Conservation (phyloP, 2,329 filamentous ascomycete species). For the Apiospora sp. region DNA sequence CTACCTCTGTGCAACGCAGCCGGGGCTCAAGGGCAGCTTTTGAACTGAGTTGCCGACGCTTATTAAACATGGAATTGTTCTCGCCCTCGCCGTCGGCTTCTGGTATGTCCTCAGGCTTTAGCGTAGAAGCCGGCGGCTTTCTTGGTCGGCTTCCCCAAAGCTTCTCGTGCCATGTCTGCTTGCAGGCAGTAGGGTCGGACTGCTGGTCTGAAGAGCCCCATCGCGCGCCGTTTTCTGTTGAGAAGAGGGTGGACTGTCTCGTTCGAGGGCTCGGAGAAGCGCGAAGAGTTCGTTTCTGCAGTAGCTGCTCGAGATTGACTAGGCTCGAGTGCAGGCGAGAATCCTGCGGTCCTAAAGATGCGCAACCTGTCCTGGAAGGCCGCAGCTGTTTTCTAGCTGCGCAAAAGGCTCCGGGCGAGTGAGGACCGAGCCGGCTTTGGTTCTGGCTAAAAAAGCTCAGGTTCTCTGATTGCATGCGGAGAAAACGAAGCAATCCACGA, state of each 20-base stretch:
- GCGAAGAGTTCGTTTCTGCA: constrained; percentile 2
- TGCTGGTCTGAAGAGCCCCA: constrained; percentile 31
- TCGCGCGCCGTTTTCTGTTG: not conserved
- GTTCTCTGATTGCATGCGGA: constrained; percentile 73
- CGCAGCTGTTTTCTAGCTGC: constrained; percentile 27
- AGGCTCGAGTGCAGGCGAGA: constrained; percentile 42
- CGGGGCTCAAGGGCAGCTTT: constrained; percentile 86
- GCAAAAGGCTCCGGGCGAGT: constrained; percentile 34
- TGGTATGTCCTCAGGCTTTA: constrained; percentile 67
- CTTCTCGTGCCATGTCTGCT: constrained; percentile 56
- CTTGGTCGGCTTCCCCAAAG: constrained; percentile 50
- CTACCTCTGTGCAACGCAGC: constrained; percentile 92
- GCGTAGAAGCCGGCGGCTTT: constrained; percentile 34
- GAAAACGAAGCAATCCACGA: constrained; percentile 71
- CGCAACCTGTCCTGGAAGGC: constrained; percentile 18
- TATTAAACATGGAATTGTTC: constrained; percentile 70
- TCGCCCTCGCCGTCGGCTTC: constrained; percentile 64
- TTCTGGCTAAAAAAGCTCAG: constrained; percentile 58
- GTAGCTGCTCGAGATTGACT: constrained; percentile 36
- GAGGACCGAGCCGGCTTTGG: constrained; percentile 33
- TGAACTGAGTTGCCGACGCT: constrained; percentile 73
- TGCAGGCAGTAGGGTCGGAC: constrained; percentile 35
- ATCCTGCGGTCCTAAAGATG: constrained; percentile 29
- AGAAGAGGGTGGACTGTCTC: constrained; percentile 12
- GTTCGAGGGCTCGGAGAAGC: not conserved